Percentiles rank a stretch among this genome's conserved stretches.
These are phyloP conservation scores for Aureobasidium vineae DNA, from an alignment of 2,329 filamentous ascomycete species.

Conservation along the genomic window DNA sequence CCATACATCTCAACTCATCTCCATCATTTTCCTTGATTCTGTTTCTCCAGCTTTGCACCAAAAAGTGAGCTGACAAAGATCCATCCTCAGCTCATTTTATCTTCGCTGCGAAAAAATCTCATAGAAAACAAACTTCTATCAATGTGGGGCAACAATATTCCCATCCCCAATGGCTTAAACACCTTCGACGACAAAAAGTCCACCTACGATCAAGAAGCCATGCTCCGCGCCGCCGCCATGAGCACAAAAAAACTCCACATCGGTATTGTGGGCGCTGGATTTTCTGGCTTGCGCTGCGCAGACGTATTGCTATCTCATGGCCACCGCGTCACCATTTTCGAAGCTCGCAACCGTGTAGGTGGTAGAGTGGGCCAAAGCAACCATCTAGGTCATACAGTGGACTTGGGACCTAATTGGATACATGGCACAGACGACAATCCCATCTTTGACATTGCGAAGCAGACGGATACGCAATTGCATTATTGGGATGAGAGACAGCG, in stretches of 20 bases:
- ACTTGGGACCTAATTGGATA: constrained; percentile 77
- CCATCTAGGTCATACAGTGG: constrained; percentile 50
- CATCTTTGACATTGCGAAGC: constrained; percentile 63
- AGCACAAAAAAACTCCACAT: constrained; percentile 38
- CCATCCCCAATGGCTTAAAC: constrained; percentile 16
- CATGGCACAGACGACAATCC: constrained; percentile 71
- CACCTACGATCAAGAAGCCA: neutral
- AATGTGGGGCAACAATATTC: constrained; percentile 26
- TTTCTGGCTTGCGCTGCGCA: constrained; percentile 69
- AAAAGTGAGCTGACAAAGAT: neutral
- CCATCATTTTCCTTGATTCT: neutral
- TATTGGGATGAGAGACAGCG: constrained; percentile 56
- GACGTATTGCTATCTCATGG: constrained; percentile 64
- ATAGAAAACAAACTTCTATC: neutral
- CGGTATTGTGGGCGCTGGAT: constrained; percentile 67
- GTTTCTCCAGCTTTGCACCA: neutral
- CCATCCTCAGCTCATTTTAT: neutral
- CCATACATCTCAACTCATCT: neutral
- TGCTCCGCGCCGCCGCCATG: constrained; percentile 19
- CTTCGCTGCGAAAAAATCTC: neutral
- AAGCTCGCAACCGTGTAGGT: constrained; percentile 65
- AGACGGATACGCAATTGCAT: constrained; percentile 56
- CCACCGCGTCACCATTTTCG: constrained; percentile 66
- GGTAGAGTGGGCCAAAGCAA: constrained; percentile 57
- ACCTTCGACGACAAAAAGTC: neutral